phyloP scores from a whole-genome alignment of 2,329 filamentous ascomycete genomes.

The Alternaria sp. region DNA sequence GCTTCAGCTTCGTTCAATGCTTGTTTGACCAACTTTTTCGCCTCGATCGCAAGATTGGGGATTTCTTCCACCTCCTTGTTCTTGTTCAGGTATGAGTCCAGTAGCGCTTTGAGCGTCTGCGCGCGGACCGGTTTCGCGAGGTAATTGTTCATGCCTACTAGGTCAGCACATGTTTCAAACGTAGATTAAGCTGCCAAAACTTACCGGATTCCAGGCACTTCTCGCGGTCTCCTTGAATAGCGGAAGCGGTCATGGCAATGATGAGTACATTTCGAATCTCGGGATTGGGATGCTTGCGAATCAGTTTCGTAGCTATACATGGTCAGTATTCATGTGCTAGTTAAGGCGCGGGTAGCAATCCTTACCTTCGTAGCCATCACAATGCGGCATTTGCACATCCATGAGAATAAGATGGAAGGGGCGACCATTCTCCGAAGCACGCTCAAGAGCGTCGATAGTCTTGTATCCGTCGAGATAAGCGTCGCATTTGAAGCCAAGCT shows the following conservation, averaged over 20 bases:
- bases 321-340: conserved; percentile 15
- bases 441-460: conserved; percentile 83
- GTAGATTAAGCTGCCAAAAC: neutral
- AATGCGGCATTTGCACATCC: conserved; percentile 95
- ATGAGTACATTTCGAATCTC: conserved; percentile 83
- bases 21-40: conserved; percentile 51
- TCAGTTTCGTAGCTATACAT: conserved; percentile 72
- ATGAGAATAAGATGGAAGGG: conserved; percentile 93
- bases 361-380: conserved; percentile 80
- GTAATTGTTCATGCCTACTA: conserved; percentile 98
- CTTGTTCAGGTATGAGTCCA: conserved; percentile 70
- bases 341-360: neutral
- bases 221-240: conserved; percentile 91
- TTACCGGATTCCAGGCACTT: conserved; percentile 54
- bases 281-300: conserved; percentile 77
- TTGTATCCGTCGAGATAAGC: conserved; percentile 90
- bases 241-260: conserved; percentile 95
- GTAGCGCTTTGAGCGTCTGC: conserved; percentile 82
- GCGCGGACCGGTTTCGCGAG: conserved; percentile 93
- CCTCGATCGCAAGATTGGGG: conserved; percentile 55
- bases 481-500: conserved; percentile 84
- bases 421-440: conserved; percentile 70
- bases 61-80: conserved; percentile 44
- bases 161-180: neutral
- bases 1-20: conserved; percentile 30